Percentiles rank a stretch among this genome's conserved stretches.
phyloP scores from a whole-genome alignment of 1,284 basidiomycete species.

The Chalciporus sp. region DNA sequence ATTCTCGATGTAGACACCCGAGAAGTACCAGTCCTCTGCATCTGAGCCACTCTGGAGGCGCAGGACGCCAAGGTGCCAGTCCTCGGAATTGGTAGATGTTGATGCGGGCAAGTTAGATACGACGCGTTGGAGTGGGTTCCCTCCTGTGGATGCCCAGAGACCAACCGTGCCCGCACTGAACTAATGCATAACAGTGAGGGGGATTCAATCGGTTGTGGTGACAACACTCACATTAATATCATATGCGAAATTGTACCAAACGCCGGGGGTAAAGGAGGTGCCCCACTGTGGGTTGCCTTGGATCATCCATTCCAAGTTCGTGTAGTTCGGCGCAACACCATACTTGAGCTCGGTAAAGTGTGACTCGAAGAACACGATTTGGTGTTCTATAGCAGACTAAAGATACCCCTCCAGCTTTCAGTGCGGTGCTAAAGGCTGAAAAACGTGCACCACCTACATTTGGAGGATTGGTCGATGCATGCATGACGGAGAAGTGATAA shows the following conservation, averaged over 20 bases:
- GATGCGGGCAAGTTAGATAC: background rate
- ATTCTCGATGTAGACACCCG: background rate
- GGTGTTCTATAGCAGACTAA: constrained; percentile 50
- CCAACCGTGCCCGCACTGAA: background rate
- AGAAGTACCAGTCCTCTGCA: background rate
- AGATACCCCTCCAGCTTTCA: constrained; percentile 28
- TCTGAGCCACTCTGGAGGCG: background rate
- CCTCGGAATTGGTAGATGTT: background rate
- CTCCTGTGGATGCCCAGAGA: background rate
- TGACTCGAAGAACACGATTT: constrained; percentile 64
- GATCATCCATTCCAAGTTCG: constrained; percentile 57
- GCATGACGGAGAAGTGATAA: constrained; percentile 66
- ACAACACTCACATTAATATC: background rate
- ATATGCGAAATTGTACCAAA: constrained; percentile 63
- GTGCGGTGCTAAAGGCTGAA: background rate
- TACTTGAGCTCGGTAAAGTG: constrained; percentile 71
- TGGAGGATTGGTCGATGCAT: constrained; percentile 50
- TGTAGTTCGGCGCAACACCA: constrained; percentile 52
- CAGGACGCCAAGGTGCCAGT: background rate
- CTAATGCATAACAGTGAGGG: background rate
- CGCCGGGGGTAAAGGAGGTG: constrained; percentile 52
- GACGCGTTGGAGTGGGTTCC: background rate
- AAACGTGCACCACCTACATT: constrained; percentile 41
- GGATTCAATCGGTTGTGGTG: background rate
- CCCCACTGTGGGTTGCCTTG: constrained; percentile 51